Percentiles rank a stretch among this genome's conserved stretches.
These are phyloP conservation scores for Leishmania turanica DNA, from an alignment of 208 protist genomes.

Conservation along the genomic window DNA sequence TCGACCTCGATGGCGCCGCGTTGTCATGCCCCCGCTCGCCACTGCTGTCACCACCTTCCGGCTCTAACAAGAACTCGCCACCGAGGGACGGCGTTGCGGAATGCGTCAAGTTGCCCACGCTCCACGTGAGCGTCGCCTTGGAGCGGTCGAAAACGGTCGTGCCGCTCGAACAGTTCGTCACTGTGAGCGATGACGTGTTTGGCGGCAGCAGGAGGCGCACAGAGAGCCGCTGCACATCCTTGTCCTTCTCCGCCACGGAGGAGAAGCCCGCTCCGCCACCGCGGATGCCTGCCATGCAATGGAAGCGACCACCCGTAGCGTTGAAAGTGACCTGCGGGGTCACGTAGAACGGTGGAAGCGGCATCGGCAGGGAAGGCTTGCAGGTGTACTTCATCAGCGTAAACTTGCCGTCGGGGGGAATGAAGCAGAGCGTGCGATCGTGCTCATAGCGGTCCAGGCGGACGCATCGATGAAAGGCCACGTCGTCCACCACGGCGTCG, in stretches of 20 bases:
- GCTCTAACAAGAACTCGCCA: slow-evolving; percentile 67
- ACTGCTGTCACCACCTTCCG: not conserved
- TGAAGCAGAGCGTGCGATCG: slow-evolving; percentile 82
- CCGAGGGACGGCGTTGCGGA: slow-evolving; percentile 63
- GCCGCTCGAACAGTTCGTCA: slow-evolving; percentile 74
- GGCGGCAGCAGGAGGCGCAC: slow-evolving; percentile 75
- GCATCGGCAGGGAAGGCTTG: slow-evolving; percentile 39
- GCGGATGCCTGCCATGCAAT: slow-evolving; percentile 87
- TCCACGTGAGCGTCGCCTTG: slow-evolving; percentile 72
- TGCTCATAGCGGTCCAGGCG: slow-evolving; percentile 63
- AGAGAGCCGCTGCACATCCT: slow-evolving; percentile 66
- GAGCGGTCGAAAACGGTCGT: slow-evolving; percentile 73
- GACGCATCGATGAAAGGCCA: slow-evolving; percentile 91
- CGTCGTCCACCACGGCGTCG: slow-evolving; percentile 69
- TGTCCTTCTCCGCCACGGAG: slow-evolving; percentile 32
- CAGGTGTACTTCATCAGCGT: slow-evolving; percentile 86
- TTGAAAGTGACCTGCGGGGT: slow-evolving; percentile 87
- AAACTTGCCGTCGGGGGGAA: slow-evolving; percentile 92
- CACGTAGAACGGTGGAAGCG: slow-evolving; percentile 84
- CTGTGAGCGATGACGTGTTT: slow-evolving; percentile 53
- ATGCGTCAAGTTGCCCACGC: slow-evolving; percentile 68
- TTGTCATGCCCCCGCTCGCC: not conserved
- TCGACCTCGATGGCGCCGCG: not conserved
- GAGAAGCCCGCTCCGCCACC: slow-evolving; percentile 28
- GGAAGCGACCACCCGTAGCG: slow-evolving; percentile 68